Percentiles rank a stretch among this genome's conserved stretches.
Conservation (phyloP, 305 asterid genomes). For the Rubia peregrina region DNA sequence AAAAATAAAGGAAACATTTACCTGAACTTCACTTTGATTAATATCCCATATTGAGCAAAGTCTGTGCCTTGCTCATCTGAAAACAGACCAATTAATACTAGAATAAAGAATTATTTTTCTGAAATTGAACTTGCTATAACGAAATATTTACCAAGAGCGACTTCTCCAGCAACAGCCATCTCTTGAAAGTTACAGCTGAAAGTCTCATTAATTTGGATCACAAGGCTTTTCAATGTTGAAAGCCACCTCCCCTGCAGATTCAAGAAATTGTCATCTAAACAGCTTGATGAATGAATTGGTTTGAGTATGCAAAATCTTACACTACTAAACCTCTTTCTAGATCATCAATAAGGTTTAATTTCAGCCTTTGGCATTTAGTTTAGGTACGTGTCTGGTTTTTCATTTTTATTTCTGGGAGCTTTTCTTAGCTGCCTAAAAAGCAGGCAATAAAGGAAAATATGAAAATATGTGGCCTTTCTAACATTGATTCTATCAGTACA, state of each 20-base stretch:
- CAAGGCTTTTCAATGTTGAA: constrained; percentile 77
- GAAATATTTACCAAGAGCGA: constrained; percentile 58
- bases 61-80: constrained; percentile 83
- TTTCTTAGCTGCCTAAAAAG: too few species aligned
- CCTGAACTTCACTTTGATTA: constrained; percentile 97
- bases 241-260: constrained; percentile 81
- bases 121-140: constrained; percentile 17
- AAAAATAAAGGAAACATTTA: constrained; percentile 19
- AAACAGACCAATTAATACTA: constrained; percentile 24
- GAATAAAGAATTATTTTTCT: constrained; percentile 10
- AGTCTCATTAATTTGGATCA: constrained; percentile 71
- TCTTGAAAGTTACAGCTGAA: constrained; percentile 88
- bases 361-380: neutral
- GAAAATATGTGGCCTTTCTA: neutral
- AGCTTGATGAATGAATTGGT: constrained; percentile 6
- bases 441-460: neutral
- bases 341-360: neutral
- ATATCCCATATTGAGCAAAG: constrained; percentile 83
- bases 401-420: too few species aligned
- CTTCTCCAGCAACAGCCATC: constrained; percentile 99
- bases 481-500: neutral
- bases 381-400: neutral
- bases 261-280: constrained; percentile 8
- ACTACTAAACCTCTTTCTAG: neutral
- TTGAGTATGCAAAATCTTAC: neutral